phyloP scores from a whole-genome alignment of 805 yeast genomes.

The Candida yuanshanica region DNA sequence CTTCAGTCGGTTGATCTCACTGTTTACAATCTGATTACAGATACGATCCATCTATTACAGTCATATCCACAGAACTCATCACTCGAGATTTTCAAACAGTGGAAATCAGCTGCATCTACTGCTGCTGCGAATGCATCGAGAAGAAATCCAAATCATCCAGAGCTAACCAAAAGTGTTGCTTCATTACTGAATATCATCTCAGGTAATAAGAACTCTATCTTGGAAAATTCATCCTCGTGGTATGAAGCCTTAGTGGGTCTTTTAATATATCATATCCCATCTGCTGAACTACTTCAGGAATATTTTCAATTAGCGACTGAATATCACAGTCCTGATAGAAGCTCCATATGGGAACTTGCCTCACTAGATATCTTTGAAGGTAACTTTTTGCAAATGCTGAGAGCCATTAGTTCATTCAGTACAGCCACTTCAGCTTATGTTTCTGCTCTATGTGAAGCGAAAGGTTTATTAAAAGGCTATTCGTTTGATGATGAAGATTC shows the following conservation, averaged over 20 bases:
- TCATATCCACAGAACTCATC: slow-evolving; percentile 31
- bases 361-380: slow-evolving; percentile 53
- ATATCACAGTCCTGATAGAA: slow-evolving; percentile 30
- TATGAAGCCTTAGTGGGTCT: slow-evolving; percentile 57
- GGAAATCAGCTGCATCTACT: slow-evolving; percentile 28
- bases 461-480: slow-evolving; percentile 47
- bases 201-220: slow-evolving; percentile 40
- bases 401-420: slow-evolving; percentile 54
- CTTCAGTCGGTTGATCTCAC: slow-evolving; percentile 20
- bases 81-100: slow-evolving; percentile 27
- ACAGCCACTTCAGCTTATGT: slow-evolving; percentile 58
- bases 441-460: slow-evolving; percentile 57
- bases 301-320: slow-evolving; percentile 33
- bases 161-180: slow-evolving; percentile 23
- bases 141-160: slow-evolving; percentile 14
- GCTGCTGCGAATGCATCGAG: slow-evolving; percentile 22
- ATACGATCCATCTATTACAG: slow-evolving; percentile 27
- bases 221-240: slow-evolving; percentile 54
- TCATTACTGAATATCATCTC: slow-evolving; percentile 29
- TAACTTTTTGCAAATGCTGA: slow-evolving; percentile 50
- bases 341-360: slow-evolving; percentile 46
- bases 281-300: slow-evolving; percentile 35
- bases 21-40: slow-evolving; percentile 29
- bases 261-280: slow-evolving; percentile 57
- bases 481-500: slow-evolving; percentile 21